Conservation (phyloP, 83 land plant species). For the Thuja plicata region DNA sequence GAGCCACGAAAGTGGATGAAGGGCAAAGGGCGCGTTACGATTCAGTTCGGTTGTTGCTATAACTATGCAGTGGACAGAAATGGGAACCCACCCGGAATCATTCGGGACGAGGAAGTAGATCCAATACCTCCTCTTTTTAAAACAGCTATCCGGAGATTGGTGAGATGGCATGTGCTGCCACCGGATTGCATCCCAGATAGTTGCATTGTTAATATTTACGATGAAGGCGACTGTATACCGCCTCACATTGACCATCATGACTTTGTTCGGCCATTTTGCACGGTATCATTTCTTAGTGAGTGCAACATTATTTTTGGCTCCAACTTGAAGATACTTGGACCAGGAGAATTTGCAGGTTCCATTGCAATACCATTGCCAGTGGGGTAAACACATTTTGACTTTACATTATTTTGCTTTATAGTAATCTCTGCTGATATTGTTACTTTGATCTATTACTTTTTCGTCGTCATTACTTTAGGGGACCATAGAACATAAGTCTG, state of each 20-base stretch:
- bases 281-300: constrained; percentile 80
- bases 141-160: constrained; percentile 66
- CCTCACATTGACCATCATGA: constrained; percentile 98
- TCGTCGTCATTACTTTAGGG: too few relatives aligned
- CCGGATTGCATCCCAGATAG: constrained; percentile 85
- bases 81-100: constrained; percentile 94
- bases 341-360: constrained; percentile 63
- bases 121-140: constrained; percentile 75
- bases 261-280: constrained; percentile 91
- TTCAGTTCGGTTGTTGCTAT: constrained; percentile 96
- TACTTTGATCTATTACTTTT: neutral
- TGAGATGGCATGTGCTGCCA: constrained; percentile 84
- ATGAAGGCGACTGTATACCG: constrained; percentile 89
- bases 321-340: constrained; percentile 42
- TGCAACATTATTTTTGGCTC: constrained; percentile 77
- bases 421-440: neutral
- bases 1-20: constrained; percentile 90
- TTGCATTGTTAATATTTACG: constrained; percentile 92
- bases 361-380: constrained; percentile 70
- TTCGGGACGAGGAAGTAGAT: constrained; percentile 68
- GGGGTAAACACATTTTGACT: constrained; percentile 54
- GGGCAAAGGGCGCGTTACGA: constrained; percentile 79
- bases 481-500: too few relatives aligned
- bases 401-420: neutral
- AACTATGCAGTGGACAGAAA: constrained; percentile 89